These are phyloP conservation scores for Pythium dissimile DNA, from an alignment of 352 stramenopile species.

Conservation along the genomic window DNA sequence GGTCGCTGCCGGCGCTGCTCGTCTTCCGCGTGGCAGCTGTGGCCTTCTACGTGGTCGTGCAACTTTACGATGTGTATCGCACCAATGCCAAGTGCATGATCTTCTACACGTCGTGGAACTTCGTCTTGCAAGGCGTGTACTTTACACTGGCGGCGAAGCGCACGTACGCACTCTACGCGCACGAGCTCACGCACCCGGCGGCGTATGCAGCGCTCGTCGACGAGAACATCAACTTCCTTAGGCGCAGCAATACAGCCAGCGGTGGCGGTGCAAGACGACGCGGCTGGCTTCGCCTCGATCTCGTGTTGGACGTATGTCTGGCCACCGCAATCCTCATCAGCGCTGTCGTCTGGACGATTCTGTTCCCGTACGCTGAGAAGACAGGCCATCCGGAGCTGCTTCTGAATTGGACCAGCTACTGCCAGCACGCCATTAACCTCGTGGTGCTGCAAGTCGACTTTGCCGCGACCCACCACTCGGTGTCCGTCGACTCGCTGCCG, in stretches of 20 bases:
- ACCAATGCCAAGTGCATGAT: conserved; percentile 42
- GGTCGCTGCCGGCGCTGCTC: conserved; percentile 39
- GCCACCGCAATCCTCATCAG: conserved; percentile 64
- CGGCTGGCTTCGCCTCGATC: conserved; percentile 54
- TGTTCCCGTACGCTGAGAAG: conserved; percentile 62
- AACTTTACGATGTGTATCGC: conserved; percentile 58
- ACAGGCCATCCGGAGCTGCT: conserved; percentile 44
- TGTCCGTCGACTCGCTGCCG: conserved; percentile 54
- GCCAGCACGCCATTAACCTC: conserved; percentile 72
- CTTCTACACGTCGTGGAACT: conserved; percentile 89
- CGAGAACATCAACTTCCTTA: conserved; percentile 27
- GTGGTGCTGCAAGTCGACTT: conserved; percentile 72
- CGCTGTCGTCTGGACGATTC: conserved; percentile 68
- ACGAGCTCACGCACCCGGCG: conserved; percentile 13
- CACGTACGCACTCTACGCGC: conserved; percentile 28
- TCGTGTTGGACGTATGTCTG: conserved; percentile 69
- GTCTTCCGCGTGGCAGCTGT: conserved; percentile 31
- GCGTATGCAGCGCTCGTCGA: conserved; percentile 43
- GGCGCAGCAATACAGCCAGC: not conserved
- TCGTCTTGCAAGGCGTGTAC: conserved; percentile 66
- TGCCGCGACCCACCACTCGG: conserved; percentile 37
- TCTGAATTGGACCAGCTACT: conserved; percentile 79
- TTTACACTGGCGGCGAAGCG: conserved; percentile 35
- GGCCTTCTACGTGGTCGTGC: conserved; percentile 53
- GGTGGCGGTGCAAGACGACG: conserved; percentile 16